These are phyloP conservation scores for Gliomastix tumulicola DNA, from an alignment of 2,329 filamentous ascomycete genomes.

Conservation along the genomic window DNA sequence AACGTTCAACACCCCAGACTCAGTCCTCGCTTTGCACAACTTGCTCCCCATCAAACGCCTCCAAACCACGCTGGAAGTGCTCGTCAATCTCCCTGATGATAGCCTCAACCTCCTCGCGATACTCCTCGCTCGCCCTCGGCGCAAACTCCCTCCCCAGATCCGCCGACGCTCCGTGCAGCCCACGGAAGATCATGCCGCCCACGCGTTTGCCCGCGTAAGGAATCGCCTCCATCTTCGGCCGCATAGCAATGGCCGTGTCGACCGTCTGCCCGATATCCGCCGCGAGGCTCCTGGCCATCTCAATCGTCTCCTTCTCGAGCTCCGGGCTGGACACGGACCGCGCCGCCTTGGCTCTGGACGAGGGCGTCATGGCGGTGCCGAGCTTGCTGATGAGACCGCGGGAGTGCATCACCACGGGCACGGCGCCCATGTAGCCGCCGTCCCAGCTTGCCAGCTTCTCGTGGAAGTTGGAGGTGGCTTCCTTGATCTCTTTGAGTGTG, in stretches of 20 bases:
- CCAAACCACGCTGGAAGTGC: no score
- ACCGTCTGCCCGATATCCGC: not conserved
- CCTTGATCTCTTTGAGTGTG: no score
- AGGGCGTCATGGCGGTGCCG: not conserved
- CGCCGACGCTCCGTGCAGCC: not conserved
- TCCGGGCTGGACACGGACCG: not conserved
- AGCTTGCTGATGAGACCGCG: not conserved
- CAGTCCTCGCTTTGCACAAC: no score
- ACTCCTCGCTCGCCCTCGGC: no score
- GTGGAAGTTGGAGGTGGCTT: no score
- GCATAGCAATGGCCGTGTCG: not conserved
- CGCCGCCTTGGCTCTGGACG: not conserved
- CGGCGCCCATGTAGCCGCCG: not conserved
- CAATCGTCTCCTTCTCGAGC: not conserved
- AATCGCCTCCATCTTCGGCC: not conserved
- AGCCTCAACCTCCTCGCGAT: no score
- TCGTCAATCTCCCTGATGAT: no score
- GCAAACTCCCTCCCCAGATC: not conserved
- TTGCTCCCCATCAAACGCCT: no score
- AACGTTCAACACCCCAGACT: no score
- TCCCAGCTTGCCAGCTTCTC: not conserved
- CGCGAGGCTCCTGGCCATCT: not conserved
- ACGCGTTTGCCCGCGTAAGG: not conserved
- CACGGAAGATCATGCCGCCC: not conserved
- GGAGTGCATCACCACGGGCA: not conserved